These are phyloP conservation scores for Isatis lusitanica DNA, from an alignment of 441 rosid species.

Conservation along the genomic window DNA sequence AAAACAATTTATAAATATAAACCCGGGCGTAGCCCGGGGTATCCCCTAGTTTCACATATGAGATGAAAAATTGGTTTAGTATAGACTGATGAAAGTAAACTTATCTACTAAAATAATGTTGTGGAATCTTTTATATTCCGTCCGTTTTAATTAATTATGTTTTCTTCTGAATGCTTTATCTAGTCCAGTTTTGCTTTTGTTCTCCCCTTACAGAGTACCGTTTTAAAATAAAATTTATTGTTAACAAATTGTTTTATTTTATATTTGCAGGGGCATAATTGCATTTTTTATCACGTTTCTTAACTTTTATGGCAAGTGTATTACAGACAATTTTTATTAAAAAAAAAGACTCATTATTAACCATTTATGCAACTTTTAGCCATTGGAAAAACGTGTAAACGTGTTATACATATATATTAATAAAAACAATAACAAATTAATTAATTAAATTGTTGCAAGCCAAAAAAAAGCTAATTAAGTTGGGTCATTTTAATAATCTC, in stretches of 20 bases:
- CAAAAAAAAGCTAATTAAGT: background rate
- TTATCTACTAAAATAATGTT: background rate
- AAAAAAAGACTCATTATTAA: no score
- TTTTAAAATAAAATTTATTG: background rate
- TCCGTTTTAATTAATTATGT: background rate
- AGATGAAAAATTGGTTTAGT: background rate
- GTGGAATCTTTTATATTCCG: background rate
- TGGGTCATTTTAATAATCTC: background rate
- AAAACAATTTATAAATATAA: no score
- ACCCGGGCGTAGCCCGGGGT: no score
- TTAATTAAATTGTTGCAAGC: background rate
- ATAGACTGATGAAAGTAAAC: background rate
- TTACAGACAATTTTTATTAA: no score
- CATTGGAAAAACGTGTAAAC: no score
- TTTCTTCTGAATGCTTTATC: background rate
- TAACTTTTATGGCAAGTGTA: no score
- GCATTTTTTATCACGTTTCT: no score
- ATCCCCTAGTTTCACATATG: background rate
- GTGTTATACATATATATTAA: no score
- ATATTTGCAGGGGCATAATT: no score
- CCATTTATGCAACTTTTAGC: no score
- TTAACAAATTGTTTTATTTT: background rate
- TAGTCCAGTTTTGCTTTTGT: background rate
- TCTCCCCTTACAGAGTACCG: background rate
- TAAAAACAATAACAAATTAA: no score